These are phyloP conservation scores for Cytospora schulzeri DNA, from an alignment of 2,329 filamentous ascomycete genomes.

Conservation along the genomic window DNA sequence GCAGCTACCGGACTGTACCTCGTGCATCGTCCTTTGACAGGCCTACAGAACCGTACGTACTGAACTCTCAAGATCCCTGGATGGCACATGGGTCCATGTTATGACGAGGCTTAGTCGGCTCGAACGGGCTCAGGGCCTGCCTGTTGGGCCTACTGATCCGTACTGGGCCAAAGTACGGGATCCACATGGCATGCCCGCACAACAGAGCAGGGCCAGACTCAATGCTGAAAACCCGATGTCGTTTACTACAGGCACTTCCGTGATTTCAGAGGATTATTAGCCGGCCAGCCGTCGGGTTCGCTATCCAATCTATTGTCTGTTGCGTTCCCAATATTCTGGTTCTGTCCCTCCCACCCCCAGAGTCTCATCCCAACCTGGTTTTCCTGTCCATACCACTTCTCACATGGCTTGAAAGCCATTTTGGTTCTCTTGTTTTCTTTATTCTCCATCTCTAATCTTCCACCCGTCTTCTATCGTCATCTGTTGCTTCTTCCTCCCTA, in stretches of 20 bases:
- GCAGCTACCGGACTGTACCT: not conserved
- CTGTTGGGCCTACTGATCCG: not conserved
- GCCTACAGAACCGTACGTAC: not conserved
- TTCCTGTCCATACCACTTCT: not conserved
- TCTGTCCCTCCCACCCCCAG: constrained; percentile 7
- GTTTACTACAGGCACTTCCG: constrained; percentile 2
- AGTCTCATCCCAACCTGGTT: constrained; percentile 1
- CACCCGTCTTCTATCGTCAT: not conserved
- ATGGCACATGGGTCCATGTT: not conserved
- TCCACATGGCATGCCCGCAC: not conserved
- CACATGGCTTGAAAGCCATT: constrained; percentile 1
- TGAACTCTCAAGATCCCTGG: not conserved
- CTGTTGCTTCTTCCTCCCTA: constrained; percentile 10
- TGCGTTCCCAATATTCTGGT: constrained; percentile 5
- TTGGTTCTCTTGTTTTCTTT: constrained; percentile 1
- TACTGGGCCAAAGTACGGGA: not conserved
- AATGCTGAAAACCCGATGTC: not conserved
- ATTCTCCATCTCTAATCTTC: constrained; percentile 1
- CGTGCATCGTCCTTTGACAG: not conserved
- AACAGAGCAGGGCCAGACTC: not conserved
- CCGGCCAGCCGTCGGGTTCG: constrained; percentile 11
- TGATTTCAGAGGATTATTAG: constrained; percentile 22
- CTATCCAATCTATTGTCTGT: constrained; percentile 14
- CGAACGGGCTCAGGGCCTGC: not conserved
- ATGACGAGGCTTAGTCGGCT: not conserved